Base-by-base conservation (phyloP, 2,329 filamentous ascomycete species). In the Gaeumannomyces tritici region DNA sequence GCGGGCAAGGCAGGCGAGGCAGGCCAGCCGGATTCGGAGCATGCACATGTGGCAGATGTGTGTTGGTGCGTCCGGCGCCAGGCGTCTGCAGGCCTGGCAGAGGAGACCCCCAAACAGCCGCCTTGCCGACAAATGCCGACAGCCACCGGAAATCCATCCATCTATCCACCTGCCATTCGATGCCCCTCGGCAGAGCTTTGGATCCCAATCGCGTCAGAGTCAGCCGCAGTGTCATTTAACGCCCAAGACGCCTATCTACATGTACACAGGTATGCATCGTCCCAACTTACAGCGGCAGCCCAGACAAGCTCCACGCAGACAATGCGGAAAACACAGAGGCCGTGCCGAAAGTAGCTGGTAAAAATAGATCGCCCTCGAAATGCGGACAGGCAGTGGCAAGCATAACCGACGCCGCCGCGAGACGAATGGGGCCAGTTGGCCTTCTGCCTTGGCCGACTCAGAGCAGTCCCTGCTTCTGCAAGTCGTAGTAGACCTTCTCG, bases 401-500 rank as follows among this genome's bases (percentile, higher is more conserved):
- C 42, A 51, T 51, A 51, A 5, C 58, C 18, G 58, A 7, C n/a
- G n/a, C n/a, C n/a, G 29, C 18, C 35, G 42, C 12, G 58, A 26
- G 18, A 26, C 18, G 21, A 73, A 29, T n/a, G 33, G 26, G 58
- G 58, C 29, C 12, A 24, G 58, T 33, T 7, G 55, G 55, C n/a
- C 21, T 26, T n/a, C 18, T 18, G 35, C n/a, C 21, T 24, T 21
- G 42, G 42, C 35, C 47, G n/a, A 28, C 31, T 75, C 80, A 95
- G 67, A 96, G 77, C 71, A 96, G 80, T 42, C 93, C 93, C 73
- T 96, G 91, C 77, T 96, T 96, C 75, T 91, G 89, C 75, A 98
- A 77, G 81, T 99, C 95, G 67, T 93, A 88, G 74, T 97, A 99
- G 62, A 99, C 93, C 81, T 96, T 96, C 78, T 97, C 92, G 0